Percentiles rank a stretch among this genome's conserved stretches.
Evolutionary conservation across 2,329 filamentous ascomycete species (phyloP).

Genomic region (Xylaria sp.): DNA sequence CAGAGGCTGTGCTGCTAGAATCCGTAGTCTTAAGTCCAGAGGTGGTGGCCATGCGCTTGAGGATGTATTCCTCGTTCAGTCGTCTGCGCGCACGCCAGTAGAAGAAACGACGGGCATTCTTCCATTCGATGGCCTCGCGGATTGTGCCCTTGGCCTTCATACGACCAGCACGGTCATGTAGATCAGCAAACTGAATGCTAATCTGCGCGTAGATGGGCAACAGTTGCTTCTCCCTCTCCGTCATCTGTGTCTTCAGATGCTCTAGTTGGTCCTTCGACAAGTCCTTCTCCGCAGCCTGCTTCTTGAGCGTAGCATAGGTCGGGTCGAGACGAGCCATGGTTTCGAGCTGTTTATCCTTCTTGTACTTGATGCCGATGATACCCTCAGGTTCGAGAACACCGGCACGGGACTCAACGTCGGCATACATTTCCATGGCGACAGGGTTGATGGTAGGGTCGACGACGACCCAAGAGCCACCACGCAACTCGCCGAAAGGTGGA

Average conservation of each 20-base stretch:
- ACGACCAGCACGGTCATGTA: conserved; percentile 95
- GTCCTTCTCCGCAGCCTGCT: conserved; percentile 73
- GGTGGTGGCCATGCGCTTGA: conserved; percentile 80
- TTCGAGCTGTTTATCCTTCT: conserved; percentile 94
- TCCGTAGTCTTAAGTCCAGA: conserved; percentile 51
- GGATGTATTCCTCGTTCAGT: conserved; percentile 96
- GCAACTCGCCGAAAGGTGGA: conserved; percentile 93
- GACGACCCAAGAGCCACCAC: conserved; percentile 99
- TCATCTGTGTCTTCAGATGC: conserved; percentile 85
- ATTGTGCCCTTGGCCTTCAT: conserved; percentile 99
- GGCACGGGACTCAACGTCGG: conserved; percentile 91
- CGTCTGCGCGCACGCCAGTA: conserved; percentile 99
- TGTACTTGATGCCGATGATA: conserved; percentile 98
- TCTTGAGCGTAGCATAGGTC: conserved; percentile 84
- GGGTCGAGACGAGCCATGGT: conserved; percentile 96
- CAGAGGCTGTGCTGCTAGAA: conserved; percentile 46
- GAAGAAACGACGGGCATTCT: conserved; percentile 93
- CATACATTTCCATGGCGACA: conserved; percentile 98
- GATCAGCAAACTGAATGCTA: conserved; percentile 94
- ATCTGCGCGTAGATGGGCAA: conserved; percentile 95
- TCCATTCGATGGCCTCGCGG: conserved; percentile 84
- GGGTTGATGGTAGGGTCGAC: conserved; percentile 99
- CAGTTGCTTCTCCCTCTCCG: conserved; percentile 84
- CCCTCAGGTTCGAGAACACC: conserved; percentile 98
- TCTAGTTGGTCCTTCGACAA: conserved; percentile 79